Evolutionary conservation across 176 grass and related monocot genomes (phyloP), one percentile per base, ranked within the genome.

Genomic region (Rhynchospora pubera): DNA sequence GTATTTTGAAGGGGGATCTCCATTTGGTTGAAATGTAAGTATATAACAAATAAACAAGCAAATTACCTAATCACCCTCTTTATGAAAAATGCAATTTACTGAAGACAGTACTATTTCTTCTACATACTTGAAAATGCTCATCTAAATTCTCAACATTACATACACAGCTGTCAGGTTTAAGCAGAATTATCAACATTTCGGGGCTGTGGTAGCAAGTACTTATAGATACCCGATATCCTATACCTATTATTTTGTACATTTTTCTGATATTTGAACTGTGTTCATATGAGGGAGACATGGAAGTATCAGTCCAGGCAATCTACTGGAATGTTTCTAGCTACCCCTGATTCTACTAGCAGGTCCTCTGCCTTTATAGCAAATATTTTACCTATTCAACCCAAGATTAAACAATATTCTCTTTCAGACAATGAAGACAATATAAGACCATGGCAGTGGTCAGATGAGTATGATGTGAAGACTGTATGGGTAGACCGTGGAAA

Each of bases 341-440:
- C n/a, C n/a, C n/a, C 21, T 84, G 11, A 26, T 70, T 30, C 51
- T 79, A n/a, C 82, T 47, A 64, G 30, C 24, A 13, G 56, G 9
- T 85, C 1, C n/a, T 60, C 28, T 66, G 78, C 21, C 0, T 22
- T 0, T 12, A 39, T 70, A 24, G 18, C n/a, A 44, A 79, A 88
- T 60, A n/a, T 82, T 48, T 52, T 0, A 22, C 23, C 10, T 75
- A 30, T 30, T 52, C 11, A 75, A 53, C 52, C 71, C 15, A 53
- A 26, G n/a, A 53, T 51, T 74, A 52, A 43, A 68, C 0, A 15
- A 77, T 80, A 3, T 62, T 65, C 16, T 28, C 47, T 64, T 67
- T 69, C 88, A 99, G 96, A 91, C 7, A 85, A 84, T 6, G 89
- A 82, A 80, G 79, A 81, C 30, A 65, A 73, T 7, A 97, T 89